Evolutionary conservation across 2,329 filamentous ascomycete genomes (phyloP).

Genomic region (Alternaria brassicae): DNA sequence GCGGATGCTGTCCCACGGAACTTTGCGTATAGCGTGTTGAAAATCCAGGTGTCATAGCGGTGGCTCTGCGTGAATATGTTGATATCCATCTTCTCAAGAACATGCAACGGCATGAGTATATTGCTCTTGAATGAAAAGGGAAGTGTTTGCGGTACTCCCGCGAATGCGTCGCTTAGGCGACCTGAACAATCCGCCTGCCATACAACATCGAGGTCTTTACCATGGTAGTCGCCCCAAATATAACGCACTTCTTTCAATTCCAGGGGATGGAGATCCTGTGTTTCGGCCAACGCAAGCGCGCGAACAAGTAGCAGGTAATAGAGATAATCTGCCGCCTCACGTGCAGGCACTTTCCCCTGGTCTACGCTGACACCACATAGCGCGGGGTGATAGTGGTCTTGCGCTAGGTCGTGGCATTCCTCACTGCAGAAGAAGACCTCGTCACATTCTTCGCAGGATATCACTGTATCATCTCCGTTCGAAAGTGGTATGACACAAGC

Average conservation of each 20-base stretch:
- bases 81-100: slow-evolving; percentile 84
- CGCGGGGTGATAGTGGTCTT: slow-evolving; percentile 64
- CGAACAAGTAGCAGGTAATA: slow-evolving; percentile 67
- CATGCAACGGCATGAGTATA: slow-evolving; percentile 75
- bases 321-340: slow-evolving; percentile 65
- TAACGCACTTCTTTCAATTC: slow-evolving; percentile 67
- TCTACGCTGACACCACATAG: slow-evolving; percentile 64
- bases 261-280: slow-evolving; percentile 64
- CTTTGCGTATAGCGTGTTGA: slow-evolving; percentile 92
- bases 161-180: slow-evolving; percentile 27
- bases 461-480: slow-evolving; percentile 34
- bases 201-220: slow-evolving; percentile 29
- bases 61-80: slow-evolving; percentile 68
- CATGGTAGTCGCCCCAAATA: slow-evolving; percentile 69
- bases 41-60: slow-evolving; percentile 77
- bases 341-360: slow-evolving; percentile 61
- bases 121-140: slow-evolving; percentile 81
- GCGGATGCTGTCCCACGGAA: slow-evolving; percentile 90
- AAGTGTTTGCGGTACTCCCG: slow-evolving; percentile 62
- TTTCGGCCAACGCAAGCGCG: slow-evolving; percentile 66
- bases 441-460: slow-evolving; percentile 62
- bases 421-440: slow-evolving; percentile 68
- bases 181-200: slow-evolving; percentile 30
- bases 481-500: slow-evolving; percentile 81
- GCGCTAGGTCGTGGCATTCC: slow-evolving; percentile 63